A percentile compares a stretch with the other conserved stretches of the same genome.
Evolutionary conservation across 2,329 filamentous ascomycete species (phyloP).

Genomic region (Fusarium zealandicum): DNA sequence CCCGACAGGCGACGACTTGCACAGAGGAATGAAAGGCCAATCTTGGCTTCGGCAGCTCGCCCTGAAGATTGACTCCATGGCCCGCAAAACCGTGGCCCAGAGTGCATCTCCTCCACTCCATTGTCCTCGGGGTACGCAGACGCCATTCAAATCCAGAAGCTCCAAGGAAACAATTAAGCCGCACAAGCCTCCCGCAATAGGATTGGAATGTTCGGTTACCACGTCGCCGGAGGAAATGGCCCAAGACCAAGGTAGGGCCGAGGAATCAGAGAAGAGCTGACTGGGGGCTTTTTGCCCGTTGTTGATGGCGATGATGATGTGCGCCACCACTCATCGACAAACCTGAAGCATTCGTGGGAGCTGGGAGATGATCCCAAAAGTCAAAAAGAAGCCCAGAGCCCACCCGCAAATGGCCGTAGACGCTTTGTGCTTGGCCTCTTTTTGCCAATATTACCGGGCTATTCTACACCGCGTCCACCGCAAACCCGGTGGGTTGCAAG

Average conservation of each 20-base stretch:
- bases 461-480: constrained; percentile 42
- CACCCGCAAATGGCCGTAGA: neutral
- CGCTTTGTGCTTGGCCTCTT: neutral
- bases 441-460: constrained; percentile 16
- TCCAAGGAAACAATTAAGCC: constrained; percentile 22
- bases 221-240: constrained; percentile 10
- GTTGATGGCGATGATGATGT: neutral
- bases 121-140: neutral
- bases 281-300: neutral
- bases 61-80: constrained; percentile 14
- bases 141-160: constrained; percentile 21
- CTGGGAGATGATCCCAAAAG: constrained; percentile 3
- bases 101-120: neutral
- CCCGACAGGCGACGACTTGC: constrained; percentile 2
- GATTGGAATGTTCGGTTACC: constrained; percentile 28
- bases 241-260: neutral
- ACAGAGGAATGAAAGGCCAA: constrained; percentile 13
- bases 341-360: constrained; percentile 10
- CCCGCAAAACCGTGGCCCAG: constrained; percentile 19
- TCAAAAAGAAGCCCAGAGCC: constrained; percentile 11
- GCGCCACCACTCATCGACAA: constrained; percentile 6
- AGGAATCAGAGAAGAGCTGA: constrained; percentile 8
- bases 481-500: constrained; percentile 31
- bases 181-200: constrained; percentile 3
- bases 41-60: constrained; percentile 3